Evolutionary conservation across 306 rosid genomes (phyloP).

Genomic region (Trichosanthes cucumerina): DNA sequence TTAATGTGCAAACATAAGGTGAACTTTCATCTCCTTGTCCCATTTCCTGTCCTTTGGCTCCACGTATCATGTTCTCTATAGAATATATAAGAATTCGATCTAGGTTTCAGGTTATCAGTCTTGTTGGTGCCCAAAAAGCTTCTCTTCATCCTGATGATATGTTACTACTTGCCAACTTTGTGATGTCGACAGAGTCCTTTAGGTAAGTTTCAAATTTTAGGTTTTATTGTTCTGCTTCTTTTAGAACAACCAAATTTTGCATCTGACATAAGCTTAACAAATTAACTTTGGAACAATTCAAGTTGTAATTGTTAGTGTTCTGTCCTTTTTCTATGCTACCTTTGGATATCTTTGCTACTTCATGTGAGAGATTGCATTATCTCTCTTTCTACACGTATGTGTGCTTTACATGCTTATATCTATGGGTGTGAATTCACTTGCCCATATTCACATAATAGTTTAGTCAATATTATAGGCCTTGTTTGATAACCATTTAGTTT

Average conservation of each 20-base stretch:
- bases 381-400: neutral
- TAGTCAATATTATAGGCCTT: neutral
- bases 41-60: neutral
- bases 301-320: neutral
- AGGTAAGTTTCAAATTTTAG: constrained; percentile 46
- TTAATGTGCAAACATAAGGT: constrained; percentile 96
- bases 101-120: constrained; percentile 75
- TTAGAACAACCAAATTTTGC: neutral
- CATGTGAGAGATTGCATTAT: neutral
- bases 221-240: neutral
- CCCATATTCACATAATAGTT: neutral
- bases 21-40: constrained; percentile 11
- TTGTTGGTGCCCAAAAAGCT: constrained; percentile 93
- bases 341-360: neutral
- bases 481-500: no score
- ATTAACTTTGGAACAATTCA: neutral
- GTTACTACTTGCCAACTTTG: constrained; percentile 71
- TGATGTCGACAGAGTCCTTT: constrained; percentile 84
- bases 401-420: neutral
- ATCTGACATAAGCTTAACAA: neutral
- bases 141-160: constrained; percentile 95
- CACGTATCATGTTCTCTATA: neutral
- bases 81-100: constrained; percentile 22
- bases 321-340: neutral
- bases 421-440: neutral